phyloP scores from a whole-genome alignment of 2,329 filamentous ascomycete genomes.

The Colletotrichum brevisporum region DNA sequence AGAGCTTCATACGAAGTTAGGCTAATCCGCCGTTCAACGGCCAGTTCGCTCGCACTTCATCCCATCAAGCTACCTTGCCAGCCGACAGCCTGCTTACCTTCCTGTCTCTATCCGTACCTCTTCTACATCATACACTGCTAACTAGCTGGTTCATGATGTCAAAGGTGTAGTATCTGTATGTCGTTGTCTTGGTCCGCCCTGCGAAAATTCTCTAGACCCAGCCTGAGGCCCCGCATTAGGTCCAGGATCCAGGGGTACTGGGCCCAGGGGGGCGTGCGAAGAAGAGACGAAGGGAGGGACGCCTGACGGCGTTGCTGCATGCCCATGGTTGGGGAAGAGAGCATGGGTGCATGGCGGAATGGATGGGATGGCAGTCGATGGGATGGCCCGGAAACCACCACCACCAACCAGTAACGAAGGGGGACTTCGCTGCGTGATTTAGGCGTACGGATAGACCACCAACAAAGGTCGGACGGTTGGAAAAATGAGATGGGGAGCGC shows the following conservation, averaged over 20 bases:
- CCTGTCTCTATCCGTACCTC: neutral
- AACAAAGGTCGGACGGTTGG: conserved; percentile 3
- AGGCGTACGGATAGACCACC: neutral
- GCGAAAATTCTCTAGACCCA: conserved; percentile 21
- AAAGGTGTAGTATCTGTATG: no score
- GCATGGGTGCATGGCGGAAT: conserved; percentile 21
- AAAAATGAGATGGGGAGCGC: conserved; percentile 23
- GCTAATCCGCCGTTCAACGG: conserved; percentile 14
- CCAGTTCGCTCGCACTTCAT: no score
- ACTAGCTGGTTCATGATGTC: neutral
- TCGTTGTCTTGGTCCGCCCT: conserved; percentile 3
- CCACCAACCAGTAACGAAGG: neutral
- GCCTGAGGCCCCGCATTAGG: neutral
- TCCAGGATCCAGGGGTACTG: conserved; percentile 21
- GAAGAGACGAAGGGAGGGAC: conserved; percentile 21
- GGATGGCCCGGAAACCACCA: conserved; percentile 35
- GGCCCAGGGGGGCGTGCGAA: conserved; percentile 10
- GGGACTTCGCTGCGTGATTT: neutral
- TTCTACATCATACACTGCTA: no score
- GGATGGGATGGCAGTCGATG: conserved; percentile 30
- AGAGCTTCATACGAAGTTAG: conserved; percentile 29
- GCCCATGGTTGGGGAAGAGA: conserved; percentile 1
- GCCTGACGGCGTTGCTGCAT: conserved; percentile 17
- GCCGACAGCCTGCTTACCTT: conserved; percentile 16
- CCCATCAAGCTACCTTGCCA: no score